Percentiles rank a stretch among this genome's conserved stretches.
Conservation (phyloP, 495 filamentous ascomycete species). For the Pseudevernia furfuracea region DNA sequence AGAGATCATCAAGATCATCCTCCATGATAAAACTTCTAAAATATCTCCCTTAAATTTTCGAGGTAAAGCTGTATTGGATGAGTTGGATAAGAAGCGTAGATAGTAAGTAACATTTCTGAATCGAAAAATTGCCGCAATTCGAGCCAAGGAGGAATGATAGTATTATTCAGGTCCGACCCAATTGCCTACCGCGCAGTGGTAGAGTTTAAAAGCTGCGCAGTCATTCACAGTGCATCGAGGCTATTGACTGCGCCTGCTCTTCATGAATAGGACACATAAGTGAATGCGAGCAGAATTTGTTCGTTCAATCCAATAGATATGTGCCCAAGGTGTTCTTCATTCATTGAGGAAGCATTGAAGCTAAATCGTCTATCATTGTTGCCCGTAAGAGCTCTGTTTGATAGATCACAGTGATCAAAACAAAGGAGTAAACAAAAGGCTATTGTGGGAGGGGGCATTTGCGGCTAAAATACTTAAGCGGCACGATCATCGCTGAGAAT, state of each 20-base stretch:
- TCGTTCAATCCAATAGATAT: not conserved
- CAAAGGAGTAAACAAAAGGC: constrained; percentile 18
- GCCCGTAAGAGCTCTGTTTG: not conserved
- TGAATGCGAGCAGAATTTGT: not conserved
- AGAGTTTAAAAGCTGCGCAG: not conserved
- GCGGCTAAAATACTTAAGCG: constrained; percentile 18
- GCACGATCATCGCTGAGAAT: constrained; percentile 7
- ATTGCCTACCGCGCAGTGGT: not conserved
- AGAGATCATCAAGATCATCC: constrained; percentile 67
- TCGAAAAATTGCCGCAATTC: not conserved
- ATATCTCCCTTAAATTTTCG: not conserved
- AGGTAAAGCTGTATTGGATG: not conserved
- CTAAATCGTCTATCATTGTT: not conserved
- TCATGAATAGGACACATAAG: not conserved
- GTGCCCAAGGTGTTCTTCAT: not conserved
- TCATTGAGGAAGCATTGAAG: not conserved
- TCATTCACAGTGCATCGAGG: not conserved
- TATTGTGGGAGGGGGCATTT: constrained; percentile 10
- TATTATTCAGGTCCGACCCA: not conserved
- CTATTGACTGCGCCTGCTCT: not conserved
- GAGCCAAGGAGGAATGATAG: not conserved
- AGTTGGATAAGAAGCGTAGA: not conserved
- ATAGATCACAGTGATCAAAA: not conserved
- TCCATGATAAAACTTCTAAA: constrained; percentile 45
- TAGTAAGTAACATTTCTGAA: not conserved